A percentile compares a stretch with the other conserved stretches of the same genome.
Conservation (phyloP, 2,329 filamentous ascomycete genomes). For the Fusarium clavum region DNA sequence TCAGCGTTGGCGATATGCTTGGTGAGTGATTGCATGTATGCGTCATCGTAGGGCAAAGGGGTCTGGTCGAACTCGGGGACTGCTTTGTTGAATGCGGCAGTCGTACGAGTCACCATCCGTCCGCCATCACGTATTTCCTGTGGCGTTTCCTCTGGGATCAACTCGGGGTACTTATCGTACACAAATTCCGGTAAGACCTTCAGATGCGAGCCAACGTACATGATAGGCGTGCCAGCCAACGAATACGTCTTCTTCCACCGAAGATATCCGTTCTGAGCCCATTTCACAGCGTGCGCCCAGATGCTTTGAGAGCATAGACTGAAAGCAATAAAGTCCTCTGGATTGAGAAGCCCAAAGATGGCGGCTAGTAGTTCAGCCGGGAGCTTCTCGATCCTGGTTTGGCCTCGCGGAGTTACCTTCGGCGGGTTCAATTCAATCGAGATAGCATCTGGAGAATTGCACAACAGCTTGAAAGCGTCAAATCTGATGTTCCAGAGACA, state of each 20-base stretch:
- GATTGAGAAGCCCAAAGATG: not conserved
- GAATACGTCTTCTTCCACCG: conserved; percentile 15
- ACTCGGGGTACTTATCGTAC: not conserved
- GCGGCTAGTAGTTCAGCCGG: not conserved
- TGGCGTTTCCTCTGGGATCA: fast-evolving
- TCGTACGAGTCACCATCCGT: not conserved
- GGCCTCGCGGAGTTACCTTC: fast-evolving
- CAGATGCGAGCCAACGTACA: not conserved
- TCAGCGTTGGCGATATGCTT: not conserved
- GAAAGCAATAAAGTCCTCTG: not conserved
- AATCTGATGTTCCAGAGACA: not conserved
- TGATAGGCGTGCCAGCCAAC: conserved; percentile 18
- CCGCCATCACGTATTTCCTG: not conserved
- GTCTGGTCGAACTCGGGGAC: not conserved
- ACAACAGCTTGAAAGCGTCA: conserved; percentile 12
- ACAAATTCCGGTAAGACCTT: not conserved
- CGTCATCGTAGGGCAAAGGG: not conserved
- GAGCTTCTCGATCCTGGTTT: not conserved
- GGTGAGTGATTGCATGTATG: not conserved
- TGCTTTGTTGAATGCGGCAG: not conserved
- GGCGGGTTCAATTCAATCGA: fast-evolving
- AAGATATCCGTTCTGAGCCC: not conserved
- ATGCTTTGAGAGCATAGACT: conserved; percentile 11
- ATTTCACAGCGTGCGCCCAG: not conserved
- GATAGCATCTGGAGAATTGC: not conserved